Percentiles rank a stretch among this genome's conserved stretches.
Conservation (phyloP, 805 yeast species). For the Candida berthetii region DNA sequence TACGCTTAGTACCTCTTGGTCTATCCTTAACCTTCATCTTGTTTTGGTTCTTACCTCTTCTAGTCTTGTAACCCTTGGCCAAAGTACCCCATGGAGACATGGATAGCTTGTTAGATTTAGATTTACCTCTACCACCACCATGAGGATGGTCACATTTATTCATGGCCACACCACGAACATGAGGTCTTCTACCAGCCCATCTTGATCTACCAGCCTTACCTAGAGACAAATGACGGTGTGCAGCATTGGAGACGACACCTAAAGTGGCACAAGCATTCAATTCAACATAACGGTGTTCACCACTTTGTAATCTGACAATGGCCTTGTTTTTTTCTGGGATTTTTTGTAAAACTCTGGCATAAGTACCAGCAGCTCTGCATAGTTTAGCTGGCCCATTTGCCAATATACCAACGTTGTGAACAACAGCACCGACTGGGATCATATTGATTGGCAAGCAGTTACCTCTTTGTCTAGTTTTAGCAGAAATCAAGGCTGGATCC, state of each 20-base stretch:
- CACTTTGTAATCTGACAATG: slow-evolving; percentile 76
- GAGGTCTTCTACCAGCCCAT: slow-evolving; percentile 89
- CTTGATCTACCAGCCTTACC: slow-evolving; percentile 98
- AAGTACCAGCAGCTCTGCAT: slow-evolving; percentile 93
- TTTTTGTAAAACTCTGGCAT: slow-evolving; percentile 82
- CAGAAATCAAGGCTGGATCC: slow-evolving; percentile 86
- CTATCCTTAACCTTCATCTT: slow-evolving; percentile 85
- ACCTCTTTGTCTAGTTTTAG: slow-evolving; percentile 86
- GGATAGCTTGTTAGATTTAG: slow-evolving; percentile 91
- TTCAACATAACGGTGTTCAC: slow-evolving; percentile 89
- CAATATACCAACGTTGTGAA: slow-evolving; percentile 81
- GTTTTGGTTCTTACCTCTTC: slow-evolving; percentile 84
- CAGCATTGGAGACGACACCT: slow-evolving; percentile 89
- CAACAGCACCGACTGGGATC: slow-evolving; percentile 92
- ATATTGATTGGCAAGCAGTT: slow-evolving; percentile 88
- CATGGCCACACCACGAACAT: slow-evolving; percentile 97
- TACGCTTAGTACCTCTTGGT: slow-evolving; percentile 47
- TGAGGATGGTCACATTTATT: slow-evolving; percentile 97
- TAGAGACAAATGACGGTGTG: slow-evolving; percentile 80
- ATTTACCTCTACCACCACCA: slow-evolving; percentile 99
- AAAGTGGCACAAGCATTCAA: slow-evolving; percentile 88
- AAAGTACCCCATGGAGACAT: slow-evolving; percentile 95
- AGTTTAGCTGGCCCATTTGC: slow-evolving; percentile 77
- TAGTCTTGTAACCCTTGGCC: slow-evolving; percentile 91
- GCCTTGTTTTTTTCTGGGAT: slow-evolving; percentile 66